Percentiles rank a stretch among this genome's conserved stretches.
phyloP scores from a whole-genome alignment of 495 filamentous ascomycete genomes.

The Penicillium lividum region DNA sequence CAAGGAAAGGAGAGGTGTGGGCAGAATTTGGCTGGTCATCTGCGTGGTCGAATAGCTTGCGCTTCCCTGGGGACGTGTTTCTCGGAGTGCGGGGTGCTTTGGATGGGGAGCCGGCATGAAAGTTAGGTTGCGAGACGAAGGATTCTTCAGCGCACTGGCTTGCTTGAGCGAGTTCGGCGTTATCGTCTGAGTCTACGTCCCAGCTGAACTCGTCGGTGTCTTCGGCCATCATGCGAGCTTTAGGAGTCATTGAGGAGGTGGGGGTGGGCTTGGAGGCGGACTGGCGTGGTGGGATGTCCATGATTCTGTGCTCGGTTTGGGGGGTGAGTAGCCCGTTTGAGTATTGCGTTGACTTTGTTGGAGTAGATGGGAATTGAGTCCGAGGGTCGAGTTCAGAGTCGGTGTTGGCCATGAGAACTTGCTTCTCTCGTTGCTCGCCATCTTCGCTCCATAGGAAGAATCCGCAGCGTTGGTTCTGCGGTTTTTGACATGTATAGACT shows the following conservation, averaged over 20 bases:
- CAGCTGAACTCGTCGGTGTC: conserved; percentile 49
- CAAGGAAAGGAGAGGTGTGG: not conserved
- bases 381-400: conserved; percentile 35
- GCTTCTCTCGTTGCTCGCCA: conserved; percentile 57
- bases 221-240: conserved; percentile 43
- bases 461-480: conserved; percentile 52
- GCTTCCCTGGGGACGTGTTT: conserved; percentile 54
- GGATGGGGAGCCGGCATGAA: conserved; percentile 4
- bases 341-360: conserved; percentile 17
- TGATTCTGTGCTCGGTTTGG: conserved; percentile 32
- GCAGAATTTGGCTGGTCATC: conserved; percentile 4
- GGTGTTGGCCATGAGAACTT: conserved; percentile 52
- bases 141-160: conserved; percentile 9
- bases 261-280: conserved; percentile 15
- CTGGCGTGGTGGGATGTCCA: conserved; percentile 19
- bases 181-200: conserved; percentile 44
- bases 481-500: conserved; percentile 68
- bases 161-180: conserved; percentile 20
- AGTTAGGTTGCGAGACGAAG: conserved; percentile 27
- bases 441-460: conserved; percentile 74
- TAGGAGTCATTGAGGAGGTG: conserved; percentile 33
- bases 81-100: conserved; percentile 48
- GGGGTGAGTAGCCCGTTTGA: conserved; percentile 36
- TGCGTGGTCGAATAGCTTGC: conserved; percentile 44
- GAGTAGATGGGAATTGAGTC: conserved; percentile 23